Conservation (phyloP, 768 basidiomycete genomes). For the Pleurotus cornucopiae region DNA sequence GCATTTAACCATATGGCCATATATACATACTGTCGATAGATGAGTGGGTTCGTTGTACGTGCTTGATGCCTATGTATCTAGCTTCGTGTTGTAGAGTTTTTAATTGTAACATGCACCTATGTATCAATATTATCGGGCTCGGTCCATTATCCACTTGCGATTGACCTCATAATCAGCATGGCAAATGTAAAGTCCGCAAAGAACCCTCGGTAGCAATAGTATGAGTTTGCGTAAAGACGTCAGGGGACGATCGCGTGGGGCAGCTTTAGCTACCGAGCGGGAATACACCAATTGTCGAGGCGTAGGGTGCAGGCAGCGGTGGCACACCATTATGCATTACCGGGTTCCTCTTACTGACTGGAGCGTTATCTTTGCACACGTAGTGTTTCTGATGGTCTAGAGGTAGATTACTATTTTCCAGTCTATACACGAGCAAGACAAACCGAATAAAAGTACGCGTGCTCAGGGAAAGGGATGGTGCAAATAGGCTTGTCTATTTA, state of each 20-base stretch:
- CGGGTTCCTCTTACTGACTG: background rate
- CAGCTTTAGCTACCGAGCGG: background rate
- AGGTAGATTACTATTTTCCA: background rate
- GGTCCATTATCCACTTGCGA: too few species aligned
- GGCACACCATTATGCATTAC: background rate
- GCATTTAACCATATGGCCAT: too few species aligned
- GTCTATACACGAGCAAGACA: slow-evolving; percentile 4
- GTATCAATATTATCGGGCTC: too few species aligned
- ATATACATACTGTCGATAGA: too few species aligned
- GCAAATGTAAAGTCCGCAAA: background rate
- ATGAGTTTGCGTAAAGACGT: background rate
- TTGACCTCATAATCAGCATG: too few species aligned
- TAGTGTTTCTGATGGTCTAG: background rate
- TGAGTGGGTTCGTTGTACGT: too few species aligned
- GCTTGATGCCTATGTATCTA: too few species aligned
- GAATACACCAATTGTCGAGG: background rate
- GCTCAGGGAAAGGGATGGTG: background rate
- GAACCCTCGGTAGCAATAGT: background rate
- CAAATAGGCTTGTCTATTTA: slow-evolving; percentile 1
- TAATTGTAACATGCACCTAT: too few species aligned
- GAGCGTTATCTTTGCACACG: background rate
- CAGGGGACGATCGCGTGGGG: background rate
- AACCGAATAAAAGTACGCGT: background rate
- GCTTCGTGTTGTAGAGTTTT: too few species aligned
- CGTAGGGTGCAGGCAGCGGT: background rate